phyloP scores from a whole-genome alignment of 257 asterid species.

The Solanum bukasovii region DNA sequence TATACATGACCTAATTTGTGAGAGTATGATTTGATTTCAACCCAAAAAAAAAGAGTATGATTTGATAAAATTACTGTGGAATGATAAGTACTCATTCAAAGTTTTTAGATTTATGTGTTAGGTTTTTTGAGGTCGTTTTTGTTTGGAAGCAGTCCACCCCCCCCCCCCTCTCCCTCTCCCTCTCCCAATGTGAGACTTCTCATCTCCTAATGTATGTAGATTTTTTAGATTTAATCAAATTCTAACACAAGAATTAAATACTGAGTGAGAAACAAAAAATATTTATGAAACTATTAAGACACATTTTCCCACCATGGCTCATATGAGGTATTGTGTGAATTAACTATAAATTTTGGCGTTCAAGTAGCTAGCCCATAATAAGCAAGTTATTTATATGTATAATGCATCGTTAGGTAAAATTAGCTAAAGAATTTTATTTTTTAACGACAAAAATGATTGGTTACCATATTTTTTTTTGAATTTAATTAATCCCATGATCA shows the following conservation, averaged over 20 bases:
- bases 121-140: neutral
- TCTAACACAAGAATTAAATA: too few relatives aligned
- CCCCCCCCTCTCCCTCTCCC: fast-evolving
- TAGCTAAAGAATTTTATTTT: neutral
- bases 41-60: neutral
- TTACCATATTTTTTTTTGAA: neutral
- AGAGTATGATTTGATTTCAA: neutral
- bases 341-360: neutral
- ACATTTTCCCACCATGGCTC: neutral
- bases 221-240: neutral
- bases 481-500: neutral
- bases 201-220: neutral
- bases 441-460: neutral
- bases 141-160: neutral
- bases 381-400: neutral
- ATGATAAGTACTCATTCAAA: neutral
- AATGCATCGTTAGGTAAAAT: neutral
- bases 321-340: neutral
- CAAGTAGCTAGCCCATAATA: neutral
- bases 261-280: neutral
- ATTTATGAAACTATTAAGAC: too few relatives aligned
- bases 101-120: neutral
- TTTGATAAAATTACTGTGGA: neutral
- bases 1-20: neutral
- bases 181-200: neutral